Evolutionary conservation across 306 rosid genomes (phyloP), one percentile per base, ranked within the genome.

Genomic region (Cicer bijugum): DNA sequence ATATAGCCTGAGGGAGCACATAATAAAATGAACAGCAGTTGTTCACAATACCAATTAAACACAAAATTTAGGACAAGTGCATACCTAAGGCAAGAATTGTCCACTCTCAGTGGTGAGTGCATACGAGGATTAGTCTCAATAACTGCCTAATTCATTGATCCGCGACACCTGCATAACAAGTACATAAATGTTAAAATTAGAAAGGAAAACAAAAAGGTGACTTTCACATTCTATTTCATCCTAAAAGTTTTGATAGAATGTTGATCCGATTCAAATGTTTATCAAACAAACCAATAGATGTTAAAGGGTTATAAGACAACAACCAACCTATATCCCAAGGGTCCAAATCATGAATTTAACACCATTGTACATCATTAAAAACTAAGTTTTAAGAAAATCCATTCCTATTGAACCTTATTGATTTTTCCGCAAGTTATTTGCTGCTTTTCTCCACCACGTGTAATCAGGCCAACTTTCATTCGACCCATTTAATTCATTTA

Each of bases 101-200:
- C 80, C 80, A 74, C 77, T 53, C 68, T 61, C 55, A 73, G 81
- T 39, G 77, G 39, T 38, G 66, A 75, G 19, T 60, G 78, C 90
- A 75, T 84, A 82, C 85, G 83, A 59, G 80, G 23, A 79, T 59
- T 61, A 48, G 68, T 78, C 71, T 46, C 50, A 57, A 65, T 52
- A 45, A 63, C 65, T 57, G 80, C 78, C 88, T 91, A 94, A 83
- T 94, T 94, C 78, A 94, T 46, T 61, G 99, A 94, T 81, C 99
- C 95, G 40, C 95, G 96, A 68, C 99, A 94, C 87, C 99, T 91
- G 88, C 72, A 76, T 20, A 39, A 68, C 60, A 68, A 78, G 45
- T 4, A 71, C 38, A 66, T 10, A 44, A 37, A 44, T 61, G 68
- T 83, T 65, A 75, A 64, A 62, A 43, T 17, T 43, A 1, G 57